A percentile compares a stretch with the other conserved stretches of the same genome.
Conservation (phyloP, 768 basidiomycete genomes). For the Galerina marginata region DNA sequence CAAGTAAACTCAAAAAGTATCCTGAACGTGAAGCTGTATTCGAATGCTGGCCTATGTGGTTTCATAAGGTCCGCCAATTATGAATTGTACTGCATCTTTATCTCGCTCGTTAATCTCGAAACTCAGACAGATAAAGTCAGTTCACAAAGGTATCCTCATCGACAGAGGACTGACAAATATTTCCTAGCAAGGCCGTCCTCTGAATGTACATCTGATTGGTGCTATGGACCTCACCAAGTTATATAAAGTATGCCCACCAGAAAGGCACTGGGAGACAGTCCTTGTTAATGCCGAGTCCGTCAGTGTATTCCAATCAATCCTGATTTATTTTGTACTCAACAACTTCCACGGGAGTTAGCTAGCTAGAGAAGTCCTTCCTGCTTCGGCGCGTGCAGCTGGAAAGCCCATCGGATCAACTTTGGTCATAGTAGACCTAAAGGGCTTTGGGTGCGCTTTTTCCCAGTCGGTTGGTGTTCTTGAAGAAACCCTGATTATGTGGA, state of each 20-base stretch:
- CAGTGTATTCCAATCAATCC: conserved; percentile 13
- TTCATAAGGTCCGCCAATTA: conserved; percentile 63
- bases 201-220: conserved; percentile 71
- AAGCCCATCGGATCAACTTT: conserved; percentile 55
- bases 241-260: conserved; percentile 60
- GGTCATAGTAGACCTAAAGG: conserved; percentile 74
- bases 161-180: background rate
- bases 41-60: conserved; percentile 80
- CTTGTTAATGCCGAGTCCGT: conserved; percentile 68
- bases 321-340: background rate
- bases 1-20: conserved; percentile 48
- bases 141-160: background rate
- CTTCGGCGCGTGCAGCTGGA: conserved; percentile 61
- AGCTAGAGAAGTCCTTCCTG: conserved; percentile 69
- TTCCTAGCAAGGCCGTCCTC: conserved; percentile 67
- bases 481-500: background rate
- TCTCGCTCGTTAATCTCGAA: background rate
- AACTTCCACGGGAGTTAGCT: conserved; percentile 37
- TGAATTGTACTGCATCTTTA: background rate
- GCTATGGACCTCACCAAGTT: conserved; percentile 62
- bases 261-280: conserved; percentile 66
- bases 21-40: conserved; percentile 73
- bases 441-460: conserved; percentile 58
- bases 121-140: conserved; percentile 73
- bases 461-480: background rate